Evolutionary conservation across 345 rosid genomes (phyloP).

Genomic region (Schrenkiella parvula): DNA sequence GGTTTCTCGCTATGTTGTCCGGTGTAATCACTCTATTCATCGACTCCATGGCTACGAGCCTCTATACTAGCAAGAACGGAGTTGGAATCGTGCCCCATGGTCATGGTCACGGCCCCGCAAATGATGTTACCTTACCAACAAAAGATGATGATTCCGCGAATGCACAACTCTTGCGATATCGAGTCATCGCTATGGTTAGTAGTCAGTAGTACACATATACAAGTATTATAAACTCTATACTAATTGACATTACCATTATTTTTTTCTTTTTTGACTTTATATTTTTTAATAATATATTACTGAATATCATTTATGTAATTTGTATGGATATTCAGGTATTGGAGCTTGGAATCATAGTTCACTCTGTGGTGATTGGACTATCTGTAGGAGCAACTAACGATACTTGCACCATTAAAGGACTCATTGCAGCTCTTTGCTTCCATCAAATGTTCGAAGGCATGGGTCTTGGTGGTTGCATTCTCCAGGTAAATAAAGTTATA

Average conservation of each 20-base stretch:
- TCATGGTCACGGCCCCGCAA: conserved; percentile 27
- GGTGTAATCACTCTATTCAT: conserved; percentile 55
- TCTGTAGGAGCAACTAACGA: conserved; percentile 70
- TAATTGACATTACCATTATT: not conserved
- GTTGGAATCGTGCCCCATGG: conserved; percentile 27
- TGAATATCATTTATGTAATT: not conserved
- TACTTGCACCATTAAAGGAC: conserved; percentile 62
- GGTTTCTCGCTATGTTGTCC: conserved; percentile 79
- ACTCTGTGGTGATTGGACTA: conserved; percentile 71
- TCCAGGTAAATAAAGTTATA: conserved; percentile 39
- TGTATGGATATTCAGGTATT: conserved; percentile 35
- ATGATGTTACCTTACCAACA: conserved; percentile 16
- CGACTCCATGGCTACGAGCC: conserved; percentile 62
- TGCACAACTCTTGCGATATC: conserved; percentile 47
- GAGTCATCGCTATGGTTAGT: conserved; percentile 68
- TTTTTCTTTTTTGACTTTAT: not conserved
- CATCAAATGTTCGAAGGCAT: conserved; percentile 89
- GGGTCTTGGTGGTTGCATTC: conserved; percentile 87
- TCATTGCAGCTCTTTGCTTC: conserved; percentile 82
- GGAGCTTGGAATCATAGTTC: conserved; percentile 75
- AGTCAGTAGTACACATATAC: not conserved
- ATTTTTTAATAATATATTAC: not conserved
- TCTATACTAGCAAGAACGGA: conserved; percentile 37
- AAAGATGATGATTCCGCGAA: conserved; percentile 14
- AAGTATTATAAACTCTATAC: no score